A percentile compares a stretch with the other conserved stretches of the same genome.
Conservation (phyloP, 306 rosid species). For the Cucumis hystrix region DNA sequence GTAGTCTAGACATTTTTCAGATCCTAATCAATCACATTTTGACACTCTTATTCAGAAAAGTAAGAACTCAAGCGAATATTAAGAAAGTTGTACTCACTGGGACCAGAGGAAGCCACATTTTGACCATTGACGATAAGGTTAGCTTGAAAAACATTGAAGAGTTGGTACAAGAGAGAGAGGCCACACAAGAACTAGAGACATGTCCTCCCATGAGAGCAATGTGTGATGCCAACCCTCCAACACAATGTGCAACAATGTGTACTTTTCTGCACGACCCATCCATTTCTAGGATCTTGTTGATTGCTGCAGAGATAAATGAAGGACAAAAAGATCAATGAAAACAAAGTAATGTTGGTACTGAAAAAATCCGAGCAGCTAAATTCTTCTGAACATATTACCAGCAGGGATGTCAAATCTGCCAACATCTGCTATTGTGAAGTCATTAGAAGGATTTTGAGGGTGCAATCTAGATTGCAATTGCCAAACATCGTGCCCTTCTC, state of each 20-base stretch:
- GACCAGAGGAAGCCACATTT: slow-evolving; percentile 29
- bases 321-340: not conserved
- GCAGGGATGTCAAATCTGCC: slow-evolving; percentile 29
- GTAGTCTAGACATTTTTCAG: not conserved
- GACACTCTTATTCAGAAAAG: not conserved
- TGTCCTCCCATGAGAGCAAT: slow-evolving; percentile 26
- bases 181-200: slow-evolving; percentile 13
- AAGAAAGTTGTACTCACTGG: slow-evolving; percentile 3
- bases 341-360: not conserved
- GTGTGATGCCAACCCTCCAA: slow-evolving; percentile 24
- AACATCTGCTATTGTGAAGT: slow-evolving; percentile 21
- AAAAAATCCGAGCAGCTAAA: not conserved
- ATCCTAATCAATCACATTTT: not conserved
- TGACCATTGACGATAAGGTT: slow-evolving; percentile 9
- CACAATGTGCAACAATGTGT: slow-evolving; percentile 26
- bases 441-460: slow-evolving; percentile 15
- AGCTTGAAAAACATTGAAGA: slow-evolving; percentile 29
- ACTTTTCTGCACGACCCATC: slow-evolving; percentile 10
- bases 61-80: not conserved
- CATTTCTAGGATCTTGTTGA: slow-evolving; percentile 18
- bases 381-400: slow-evolving; percentile 8
- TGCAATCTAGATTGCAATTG: slow-evolving; percentile 20
- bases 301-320: slow-evolving; percentile 11
- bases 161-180: slow-evolving; percentile 26
- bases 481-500: slow-evolving; percentile 24